phyloP scores from a whole-genome alignment of 129 eudicot genomes.

The Tanacetum coccineum region DNA sequence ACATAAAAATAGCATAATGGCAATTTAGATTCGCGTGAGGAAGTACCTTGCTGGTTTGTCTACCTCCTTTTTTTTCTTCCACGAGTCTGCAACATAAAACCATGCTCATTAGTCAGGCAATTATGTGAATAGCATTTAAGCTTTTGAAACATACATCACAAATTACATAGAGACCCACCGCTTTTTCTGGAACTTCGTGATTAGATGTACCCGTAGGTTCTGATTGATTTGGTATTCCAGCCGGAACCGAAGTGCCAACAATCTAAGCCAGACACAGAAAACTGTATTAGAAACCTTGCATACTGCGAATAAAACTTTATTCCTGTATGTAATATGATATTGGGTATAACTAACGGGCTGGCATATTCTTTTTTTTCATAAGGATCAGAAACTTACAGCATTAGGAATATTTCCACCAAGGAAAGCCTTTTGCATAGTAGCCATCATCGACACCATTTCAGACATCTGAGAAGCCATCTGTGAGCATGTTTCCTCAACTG shows the following conservation, averaged over 20 bases:
- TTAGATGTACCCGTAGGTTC: constrained; percentile 13
- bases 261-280: constrained; percentile 22
- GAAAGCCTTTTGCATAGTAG: constrained; percentile 32
- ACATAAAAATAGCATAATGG: not conserved
- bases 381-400: constrained; percentile 24
- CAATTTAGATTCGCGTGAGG: not conserved
- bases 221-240: constrained; percentile 14
- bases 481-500: constrained; percentile 52
- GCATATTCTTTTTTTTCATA: not conserved
- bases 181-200: constrained; percentile 19
- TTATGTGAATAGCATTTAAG: not conserved
- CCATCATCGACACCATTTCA: constrained; percentile 51
- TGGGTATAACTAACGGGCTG: not conserved
- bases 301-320: not conserved
- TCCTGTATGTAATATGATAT: not conserved
- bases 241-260: constrained; percentile 25
- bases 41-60: not conserved
- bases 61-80: constrained; percentile 29
- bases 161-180: constrained; percentile 13
- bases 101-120: not conserved
- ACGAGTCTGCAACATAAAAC: constrained; percentile 28
- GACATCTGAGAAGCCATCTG: constrained; percentile 61
- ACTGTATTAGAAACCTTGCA: not conserved
- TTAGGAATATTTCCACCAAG: constrained; percentile 15
- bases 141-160: not conserved